Conservation (phyloP, 169 alveolate species). For the Plasmodium cynomolgi region DNA sequence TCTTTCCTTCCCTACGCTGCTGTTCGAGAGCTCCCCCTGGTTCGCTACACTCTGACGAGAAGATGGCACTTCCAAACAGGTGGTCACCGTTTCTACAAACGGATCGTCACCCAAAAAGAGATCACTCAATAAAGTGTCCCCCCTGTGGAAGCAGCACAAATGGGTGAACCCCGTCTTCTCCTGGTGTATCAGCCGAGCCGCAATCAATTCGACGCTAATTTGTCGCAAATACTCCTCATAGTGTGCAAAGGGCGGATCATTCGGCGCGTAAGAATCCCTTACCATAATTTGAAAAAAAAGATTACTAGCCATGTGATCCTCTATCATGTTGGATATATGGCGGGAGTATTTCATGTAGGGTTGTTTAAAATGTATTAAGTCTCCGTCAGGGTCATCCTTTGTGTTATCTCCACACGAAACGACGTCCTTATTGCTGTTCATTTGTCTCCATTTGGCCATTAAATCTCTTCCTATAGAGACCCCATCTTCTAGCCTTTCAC, state of each 20-base stretch:
- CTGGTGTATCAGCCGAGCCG: background rate
- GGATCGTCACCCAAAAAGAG: background rate
- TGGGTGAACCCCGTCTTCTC: background rate
- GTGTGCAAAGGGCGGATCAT: background rate
- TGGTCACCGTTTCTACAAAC: background rate
- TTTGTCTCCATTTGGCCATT: background rate
- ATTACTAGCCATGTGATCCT: slow-evolving; percentile 24
- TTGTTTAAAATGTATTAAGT: slow-evolving; percentile 33
- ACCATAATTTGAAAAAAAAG: slow-evolving; percentile 6
- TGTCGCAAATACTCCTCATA: slow-evolving; percentile 4
- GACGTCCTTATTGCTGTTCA: background rate
- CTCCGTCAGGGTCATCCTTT: background rate
- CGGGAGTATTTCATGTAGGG: slow-evolving; percentile 35
- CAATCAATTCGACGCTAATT: background rate
- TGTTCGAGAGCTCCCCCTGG: background rate
- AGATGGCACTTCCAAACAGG: background rate
- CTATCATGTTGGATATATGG: background rate
- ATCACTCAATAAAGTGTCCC: background rate
- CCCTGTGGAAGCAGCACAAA: background rate
- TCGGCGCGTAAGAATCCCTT: slow-evolving; percentile 2
- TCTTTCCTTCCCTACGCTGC: background rate
- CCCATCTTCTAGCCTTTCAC: background rate
- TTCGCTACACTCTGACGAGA: background rate
- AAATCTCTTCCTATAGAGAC: background rate
- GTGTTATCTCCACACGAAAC: background rate